Conservation (phyloP, 2,329 filamentous ascomycete genomes). For the Grosmannia penicillata region DNA sequence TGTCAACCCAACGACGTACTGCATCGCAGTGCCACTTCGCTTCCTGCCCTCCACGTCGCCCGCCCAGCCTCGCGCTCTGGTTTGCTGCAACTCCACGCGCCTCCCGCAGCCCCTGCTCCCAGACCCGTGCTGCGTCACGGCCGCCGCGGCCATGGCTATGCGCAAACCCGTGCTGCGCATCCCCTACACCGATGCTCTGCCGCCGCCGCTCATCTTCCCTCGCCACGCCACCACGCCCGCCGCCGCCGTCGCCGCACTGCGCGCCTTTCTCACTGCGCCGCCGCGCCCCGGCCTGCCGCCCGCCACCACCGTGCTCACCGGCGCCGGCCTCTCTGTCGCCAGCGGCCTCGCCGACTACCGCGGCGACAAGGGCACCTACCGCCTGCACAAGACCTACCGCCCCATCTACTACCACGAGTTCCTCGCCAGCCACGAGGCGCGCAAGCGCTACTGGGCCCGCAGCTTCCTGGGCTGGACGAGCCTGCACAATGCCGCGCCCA, state of each 20-base stretch:
- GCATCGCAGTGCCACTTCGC: too few relatives aligned
- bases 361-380: conserved; percentile 80
- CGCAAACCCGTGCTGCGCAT: conserved; percentile 68
- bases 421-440: conserved; percentile 59
- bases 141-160: conserved; percentile 25
- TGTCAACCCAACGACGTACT: too few relatives aligned
- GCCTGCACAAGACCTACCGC: conserved; percentile 75
- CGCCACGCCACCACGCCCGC: conserved; percentile 50
- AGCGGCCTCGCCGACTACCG: conserved; percentile 90
- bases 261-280: conserved; percentile 56
- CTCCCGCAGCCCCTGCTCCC: neutral
- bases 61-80: too few relatives aligned
- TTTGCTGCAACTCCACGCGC: neutral
- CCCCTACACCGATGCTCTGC: conserved; percentile 74
- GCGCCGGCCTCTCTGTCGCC: conserved; percentile 84
- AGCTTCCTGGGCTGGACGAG: conserved; percentile 89
- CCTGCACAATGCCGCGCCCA: conserved; percentile 64
- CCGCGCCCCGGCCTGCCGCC: conserved; percentile 32
- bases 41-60: too few relatives aligned
- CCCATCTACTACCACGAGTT: conserved; percentile 95
- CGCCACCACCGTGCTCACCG: conserved; percentile 44
- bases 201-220: conserved; percentile 62
- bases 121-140: neutral
- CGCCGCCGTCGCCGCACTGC: conserved; percentile 64
- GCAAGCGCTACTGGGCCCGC: conserved; percentile 90